Evolutionary conservation across 805 yeast genomes (phyloP).

Genomic region (Starmerella tilneyi): DNA sequence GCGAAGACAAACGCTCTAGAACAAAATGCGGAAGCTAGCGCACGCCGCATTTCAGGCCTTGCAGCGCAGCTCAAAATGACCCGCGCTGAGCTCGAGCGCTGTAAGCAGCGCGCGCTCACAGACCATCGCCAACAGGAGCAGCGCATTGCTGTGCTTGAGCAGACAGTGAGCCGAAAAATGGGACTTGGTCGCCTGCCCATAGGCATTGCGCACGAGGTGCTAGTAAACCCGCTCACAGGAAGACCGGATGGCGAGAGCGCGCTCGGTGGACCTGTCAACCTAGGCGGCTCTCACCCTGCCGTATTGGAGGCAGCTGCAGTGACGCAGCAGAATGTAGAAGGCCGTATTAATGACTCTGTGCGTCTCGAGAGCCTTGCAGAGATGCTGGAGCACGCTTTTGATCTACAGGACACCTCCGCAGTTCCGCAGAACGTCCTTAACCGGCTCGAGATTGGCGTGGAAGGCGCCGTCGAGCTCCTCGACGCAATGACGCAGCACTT

Average conservation of each 20-base stretch:
- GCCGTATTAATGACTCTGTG: neutral
- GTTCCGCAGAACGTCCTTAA: neutral
- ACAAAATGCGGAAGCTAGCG: neutral
- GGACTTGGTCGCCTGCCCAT: neutral
- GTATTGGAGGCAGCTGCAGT: neutral
- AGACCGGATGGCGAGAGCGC: neutral
- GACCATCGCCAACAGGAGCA: constrained; percentile 2
- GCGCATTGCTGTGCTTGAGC: neutral
- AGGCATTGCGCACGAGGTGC: neutral
- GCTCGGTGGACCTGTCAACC: neutral
- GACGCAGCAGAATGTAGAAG: neutral
- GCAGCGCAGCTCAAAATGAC: neutral
- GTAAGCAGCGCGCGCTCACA: neutral
- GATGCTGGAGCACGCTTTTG: neutral
- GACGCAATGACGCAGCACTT: neutral
- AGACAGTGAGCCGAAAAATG: neutral
- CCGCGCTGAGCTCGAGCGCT: constrained; percentile 1
- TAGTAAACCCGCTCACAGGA: neutral
- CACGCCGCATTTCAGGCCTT: neutral
- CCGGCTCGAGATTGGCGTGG: neutral
- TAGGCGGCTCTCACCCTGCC: neutral
- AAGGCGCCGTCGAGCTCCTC: neutral
- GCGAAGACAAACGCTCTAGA: neutral
- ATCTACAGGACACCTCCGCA: neutral
- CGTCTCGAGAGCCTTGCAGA: neutral